Base-by-base conservation (phyloP, 2,329 filamentous ascomycete species). In the Ilyonectria sp. region DNA sequence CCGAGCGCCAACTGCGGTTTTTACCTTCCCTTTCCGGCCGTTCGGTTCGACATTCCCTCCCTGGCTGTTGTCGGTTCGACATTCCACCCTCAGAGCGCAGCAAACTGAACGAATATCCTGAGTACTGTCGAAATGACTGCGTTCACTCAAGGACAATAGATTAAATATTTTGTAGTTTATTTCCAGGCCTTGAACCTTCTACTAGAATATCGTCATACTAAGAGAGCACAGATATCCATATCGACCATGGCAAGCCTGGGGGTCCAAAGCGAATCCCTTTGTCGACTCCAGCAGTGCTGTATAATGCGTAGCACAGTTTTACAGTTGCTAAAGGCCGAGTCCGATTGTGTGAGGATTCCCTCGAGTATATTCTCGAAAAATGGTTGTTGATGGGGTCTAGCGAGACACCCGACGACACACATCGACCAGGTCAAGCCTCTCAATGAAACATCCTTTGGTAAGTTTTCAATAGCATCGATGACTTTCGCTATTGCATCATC, bases 221-320 rank as follows among this genome's bases (percentile, higher is more conserved):
- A 17, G 1, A 74, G 63, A 31, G 72, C 71, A n/a, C 63, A 74
- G 2, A 75, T 68, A 0, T 64, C 66, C 67, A 75, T 63, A 40
- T 70, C 55, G 2, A 44, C 52, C 69, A 74, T 75, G 0, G 69
- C 68, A 6, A 70, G 35, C 3, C 66, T 59, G 6, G 69, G 70
- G 13, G 62, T 71, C 71, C 73, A 75, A 9, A 13, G 21, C 21
- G 21, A 47, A n/a, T 17, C 6, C 15, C 6, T 37, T 3, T 43
- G 37, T 35, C 70, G 64, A 4, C 50, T 15, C 71, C 70, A 75
- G 9, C 65, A 70, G 6, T 70, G 60, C 7, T 59, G 49, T 21
- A 74, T 54, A 1, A 75, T 65, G 1, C 52, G 52, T 19, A 69
- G 50, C 1, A 72, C 71, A 1, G 71, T 75, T 1, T 62, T 66